Evolutionary conservation across 169 alveolate species (phyloP).

Genomic region (Hepatocystis sp.): DNA sequence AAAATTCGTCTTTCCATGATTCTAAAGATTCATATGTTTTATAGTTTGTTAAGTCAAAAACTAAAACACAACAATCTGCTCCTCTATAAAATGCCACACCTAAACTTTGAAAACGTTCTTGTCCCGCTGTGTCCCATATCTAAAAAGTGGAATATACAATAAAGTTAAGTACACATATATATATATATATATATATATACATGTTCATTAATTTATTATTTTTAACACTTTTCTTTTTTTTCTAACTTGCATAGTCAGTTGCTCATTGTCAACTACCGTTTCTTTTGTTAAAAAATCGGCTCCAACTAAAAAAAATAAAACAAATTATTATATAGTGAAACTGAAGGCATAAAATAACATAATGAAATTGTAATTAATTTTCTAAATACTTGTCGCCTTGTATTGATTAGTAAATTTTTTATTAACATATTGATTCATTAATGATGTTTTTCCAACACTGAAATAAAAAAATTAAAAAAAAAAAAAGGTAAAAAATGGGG

Average conservation of each 20-base stretch:
- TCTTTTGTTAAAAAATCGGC: constrained; percentile 99
- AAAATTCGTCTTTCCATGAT: constrained; percentile 98
- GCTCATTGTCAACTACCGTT: constrained; percentile 95
- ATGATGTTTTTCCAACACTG: constrained; percentile 99
- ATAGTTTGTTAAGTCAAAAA: constrained; percentile 93
- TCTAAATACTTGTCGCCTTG: constrained; percentile 95
- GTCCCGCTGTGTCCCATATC: constrained; percentile 99
- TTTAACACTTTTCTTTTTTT: not conserved
- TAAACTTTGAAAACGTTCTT: constrained; percentile 98
- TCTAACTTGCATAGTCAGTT: constrained; percentile 95
- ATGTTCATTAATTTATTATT: too few relatives aligned
- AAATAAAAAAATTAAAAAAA: constrained; percentile 5
- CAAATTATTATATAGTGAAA: constrained; percentile 1
- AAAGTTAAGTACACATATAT: constrained; percentile 4
- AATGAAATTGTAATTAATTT: not conserved
- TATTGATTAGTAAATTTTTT: constrained; percentile 96
- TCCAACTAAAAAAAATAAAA: constrained; percentile 90
- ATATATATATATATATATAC: constrained; percentile 7
- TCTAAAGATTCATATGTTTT: constrained; percentile 95
- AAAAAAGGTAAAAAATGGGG: constrained; percentile 1
- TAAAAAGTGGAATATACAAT: constrained; percentile 38
- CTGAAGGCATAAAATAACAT: not conserved
- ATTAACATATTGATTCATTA: constrained; percentile 98
- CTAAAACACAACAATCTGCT: constrained; percentile 99
- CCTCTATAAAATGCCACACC: constrained; percentile 99